phyloP scores from a whole-genome alignment of 352 stramenopile species.

The Thalassiosira livingstoniorum region DNA sequence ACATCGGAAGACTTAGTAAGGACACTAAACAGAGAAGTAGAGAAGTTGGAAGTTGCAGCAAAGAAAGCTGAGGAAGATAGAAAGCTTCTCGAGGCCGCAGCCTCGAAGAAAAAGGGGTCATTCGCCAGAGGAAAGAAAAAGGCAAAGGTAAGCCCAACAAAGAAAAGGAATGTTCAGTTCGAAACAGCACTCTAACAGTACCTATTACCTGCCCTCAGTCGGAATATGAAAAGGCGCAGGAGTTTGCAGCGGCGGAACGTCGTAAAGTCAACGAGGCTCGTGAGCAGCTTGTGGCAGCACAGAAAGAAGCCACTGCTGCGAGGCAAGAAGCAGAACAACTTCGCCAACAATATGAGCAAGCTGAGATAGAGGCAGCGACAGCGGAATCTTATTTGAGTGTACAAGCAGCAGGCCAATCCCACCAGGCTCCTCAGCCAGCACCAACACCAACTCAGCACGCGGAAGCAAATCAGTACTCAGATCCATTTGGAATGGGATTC shows the following conservation, averaged over 20 bases:
- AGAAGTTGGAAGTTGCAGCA: conserved; percentile 38
- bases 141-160: too few species aligned
- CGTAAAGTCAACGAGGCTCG: conserved; percentile 40
- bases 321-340: conserved; percentile 45
- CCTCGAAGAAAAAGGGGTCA: conserved; percentile 41
- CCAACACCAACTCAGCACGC: conserved; percentile 6
- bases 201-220: too few species aligned
- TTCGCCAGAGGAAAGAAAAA: conserved; percentile 47
- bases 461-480: conserved; percentile 17
- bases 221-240: conserved; percentile 40
- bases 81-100: conserved; percentile 17
- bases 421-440: conserved; percentile 5
- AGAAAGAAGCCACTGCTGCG: conserved; percentile 27
- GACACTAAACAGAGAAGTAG: conserved; percentile 34
- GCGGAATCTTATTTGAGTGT: conserved; percentile 49
- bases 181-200: too few species aligned
- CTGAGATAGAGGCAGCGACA: conserved; percentile 50
- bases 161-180: too few species aligned
- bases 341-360: conserved; percentile 51
- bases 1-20: conserved; percentile 37
- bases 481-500: conserved; percentile 19
- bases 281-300: conserved; percentile 35
- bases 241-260: conserved; percentile 30
- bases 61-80: conserved; percentile 43
- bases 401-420: conserved; percentile 7